phyloP scores from a whole-genome alignment of 768 basidiomycete genomes.

The Russula earlei region DNA sequence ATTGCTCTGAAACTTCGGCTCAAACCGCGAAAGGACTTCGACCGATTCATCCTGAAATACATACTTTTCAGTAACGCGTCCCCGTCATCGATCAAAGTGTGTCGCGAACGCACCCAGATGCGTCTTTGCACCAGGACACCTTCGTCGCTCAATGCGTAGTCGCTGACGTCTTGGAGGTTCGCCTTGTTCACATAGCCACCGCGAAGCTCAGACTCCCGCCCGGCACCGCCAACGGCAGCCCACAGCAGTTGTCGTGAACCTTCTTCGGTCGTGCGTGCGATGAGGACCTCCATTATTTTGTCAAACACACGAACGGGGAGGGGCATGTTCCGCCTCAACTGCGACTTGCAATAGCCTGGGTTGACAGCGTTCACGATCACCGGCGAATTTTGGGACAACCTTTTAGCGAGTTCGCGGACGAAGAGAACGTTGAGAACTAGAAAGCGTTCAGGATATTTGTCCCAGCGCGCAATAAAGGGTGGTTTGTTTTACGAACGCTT shows the following conservation, averaged over 20 bases:
- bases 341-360: constrained; percentile 14
- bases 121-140: constrained; percentile 2
- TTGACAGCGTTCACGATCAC: constrained; percentile 12
- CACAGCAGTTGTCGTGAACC: constrained; percentile 14
- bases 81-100: neutral
- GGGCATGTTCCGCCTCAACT: neutral
- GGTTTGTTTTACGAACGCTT: constrained; percentile 8
- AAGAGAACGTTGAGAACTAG: constrained; percentile 15
- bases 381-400: constrained; percentile 12
- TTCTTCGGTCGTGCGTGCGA: constrained; percentile 9
- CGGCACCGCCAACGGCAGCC: constrained; percentile 9
- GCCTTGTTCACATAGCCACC: constrained; percentile 2
- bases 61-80: neutral
- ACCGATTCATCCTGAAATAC: constrained; percentile 12
- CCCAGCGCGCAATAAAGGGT: too few relatives aligned
- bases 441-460: neutral
- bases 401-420: constrained; percentile 15
- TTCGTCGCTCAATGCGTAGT: constrained; percentile 13
- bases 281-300: neutral
- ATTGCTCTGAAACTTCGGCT: neutral
- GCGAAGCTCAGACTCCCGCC: constrained; percentile 6
- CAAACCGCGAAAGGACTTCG: constrained; percentile 5
- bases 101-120: constrained; percentile 8
- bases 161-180: constrained; percentile 6
- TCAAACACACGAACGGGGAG: neutral